Evolutionary conservation across 2,329 filamentous ascomycete genomes (phyloP).

Genomic region (Zymoseptoria crescenta): DNA sequence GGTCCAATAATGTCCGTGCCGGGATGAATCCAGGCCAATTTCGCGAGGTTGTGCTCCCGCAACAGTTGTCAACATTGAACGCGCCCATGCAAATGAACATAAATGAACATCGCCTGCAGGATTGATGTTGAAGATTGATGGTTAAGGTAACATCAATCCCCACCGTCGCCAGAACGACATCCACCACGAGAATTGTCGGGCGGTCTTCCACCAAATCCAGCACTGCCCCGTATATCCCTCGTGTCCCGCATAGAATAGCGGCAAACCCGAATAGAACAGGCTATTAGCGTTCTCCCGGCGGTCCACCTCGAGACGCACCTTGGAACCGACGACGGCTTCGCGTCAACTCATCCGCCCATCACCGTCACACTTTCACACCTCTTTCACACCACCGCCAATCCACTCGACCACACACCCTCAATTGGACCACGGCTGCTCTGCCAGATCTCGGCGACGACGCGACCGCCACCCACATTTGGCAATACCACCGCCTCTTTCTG

Average conservation of each 20-base stretch:
- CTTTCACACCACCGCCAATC: not conserved
- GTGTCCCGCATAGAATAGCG: not conserved
- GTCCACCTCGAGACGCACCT: not conserved
- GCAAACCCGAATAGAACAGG: not conserved
- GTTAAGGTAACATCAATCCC: too few species aligned
- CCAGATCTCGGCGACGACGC: not conserved
- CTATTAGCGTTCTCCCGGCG: not conserved
- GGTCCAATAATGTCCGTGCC: not conserved
- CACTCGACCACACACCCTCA: not conserved
- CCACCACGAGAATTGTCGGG: not conserved
- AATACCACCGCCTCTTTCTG: not conserved
- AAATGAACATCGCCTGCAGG: not conserved
- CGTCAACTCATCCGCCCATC: not conserved
- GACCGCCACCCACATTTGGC: not conserved
- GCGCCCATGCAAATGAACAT: not conserved
- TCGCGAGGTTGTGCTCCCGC: not conserved
- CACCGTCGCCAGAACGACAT: not conserved
- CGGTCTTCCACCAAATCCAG: not conserved
- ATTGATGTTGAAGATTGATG: too few species aligned
- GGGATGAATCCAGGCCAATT: not conserved
- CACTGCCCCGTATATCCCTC: not conserved
- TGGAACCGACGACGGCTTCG: not conserved
- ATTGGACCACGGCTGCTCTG: not conserved
- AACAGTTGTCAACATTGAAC: not conserved
- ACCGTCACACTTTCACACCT: not conserved